Percentiles rank a stretch among this genome's conserved stretches.
phyloP scores from a whole-genome alignment of 192 early-diverging fungal genomes.

The Podila epicladia region DNA sequence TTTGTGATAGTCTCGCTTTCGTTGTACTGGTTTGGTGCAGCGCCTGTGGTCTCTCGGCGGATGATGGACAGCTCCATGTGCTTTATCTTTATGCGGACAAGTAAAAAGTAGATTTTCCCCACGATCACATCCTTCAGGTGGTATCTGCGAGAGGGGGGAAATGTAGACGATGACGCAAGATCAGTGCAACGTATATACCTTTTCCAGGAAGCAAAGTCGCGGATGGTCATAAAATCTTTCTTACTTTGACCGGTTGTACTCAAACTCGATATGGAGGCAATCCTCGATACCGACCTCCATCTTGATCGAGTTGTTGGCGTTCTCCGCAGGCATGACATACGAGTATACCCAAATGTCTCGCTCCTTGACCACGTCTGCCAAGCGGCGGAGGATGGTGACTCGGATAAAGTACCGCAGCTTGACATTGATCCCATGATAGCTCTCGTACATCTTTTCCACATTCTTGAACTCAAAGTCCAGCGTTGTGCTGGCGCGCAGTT shows the following conservation, averaged over 20 bases:
- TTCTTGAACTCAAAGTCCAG: constrained; percentile 99
- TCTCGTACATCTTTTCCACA: constrained; percentile 99
- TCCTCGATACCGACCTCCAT: constrained; percentile 99
- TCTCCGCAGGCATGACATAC: constrained; percentile 92
- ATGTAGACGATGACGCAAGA: background rate
- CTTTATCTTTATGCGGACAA: constrained; percentile 99
- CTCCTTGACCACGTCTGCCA: constrained; percentile 88
- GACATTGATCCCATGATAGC: constrained; percentile 98
- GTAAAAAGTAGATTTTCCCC: constrained; percentile 98
- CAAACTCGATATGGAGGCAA: constrained; percentile 99
- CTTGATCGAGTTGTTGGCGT: constrained; percentile 92
- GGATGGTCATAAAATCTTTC: constrained; percentile 7
- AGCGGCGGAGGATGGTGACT: constrained; percentile 86
- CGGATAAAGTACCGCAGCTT: constrained; percentile 98
- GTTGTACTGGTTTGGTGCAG: constrained; percentile 97
- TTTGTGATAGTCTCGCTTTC: constrained; percentile 99
- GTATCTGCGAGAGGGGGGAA: constrained; percentile 67
- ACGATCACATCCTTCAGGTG: constrained; percentile 99
- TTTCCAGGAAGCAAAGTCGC: no score
- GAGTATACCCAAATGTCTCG: constrained; percentile 99
- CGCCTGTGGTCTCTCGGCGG: constrained; percentile 95
- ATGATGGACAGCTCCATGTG: constrained; percentile 99
- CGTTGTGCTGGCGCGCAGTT: constrained; percentile 79
- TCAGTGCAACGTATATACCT: background rate
- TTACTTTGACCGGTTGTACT: constrained; percentile 98